Base-by-base conservation (phyloP, 352 stramenopile genomes). In the Globisporangium abappressorium region DNA sequence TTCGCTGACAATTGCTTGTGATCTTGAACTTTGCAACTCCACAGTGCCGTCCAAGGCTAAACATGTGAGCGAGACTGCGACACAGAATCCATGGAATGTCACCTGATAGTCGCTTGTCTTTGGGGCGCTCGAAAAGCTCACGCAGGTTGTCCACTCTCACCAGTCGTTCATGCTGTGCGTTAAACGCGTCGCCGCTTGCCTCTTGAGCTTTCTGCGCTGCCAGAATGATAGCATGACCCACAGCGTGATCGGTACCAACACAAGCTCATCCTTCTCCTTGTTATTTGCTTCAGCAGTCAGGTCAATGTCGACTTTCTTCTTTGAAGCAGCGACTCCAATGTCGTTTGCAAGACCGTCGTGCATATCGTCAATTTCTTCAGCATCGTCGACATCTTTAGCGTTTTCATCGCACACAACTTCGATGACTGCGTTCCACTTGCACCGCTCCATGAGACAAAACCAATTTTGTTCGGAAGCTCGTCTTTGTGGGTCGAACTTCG, bases 221-320 rank as follows among this genome's bases (percentile, higher is more conserved):
- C 68, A 74, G 41, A 74, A 77, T 7, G 58, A 47, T 7, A 77
- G 33, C 24, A 54, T 62, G 12, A 69, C 7, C 71, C 71, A 77
- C 6, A 74, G 11, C 3, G n/a, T 47, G 2, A 72, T 47, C 30
- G 71, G 71, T 12, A 74, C 47, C 9, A 74, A 57, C 8, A 72
- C 68, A 12, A 66, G 20, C 0, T 62, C 59, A n/a, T 62, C 64
- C n/a, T 46, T 24, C 2, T 26, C 20, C 2, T 12, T 57, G 9
- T 9, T 28, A 49, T 14, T 24, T n/a, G 11, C 24, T 8, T 28
- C 38, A 24, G 14, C 4, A 57, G 11, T 28, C 12, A 26, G 14
- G n/a, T 14, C 24, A 26, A 7, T 7, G 7, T 18, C 20, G 5
- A 9, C 9, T 18, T 5, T 8, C 18, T 59, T 33, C 26, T 65